phyloP scores from a whole-genome alignment of 2,329 filamentous ascomycete species.

The Colletotrichum sojae region DNA sequence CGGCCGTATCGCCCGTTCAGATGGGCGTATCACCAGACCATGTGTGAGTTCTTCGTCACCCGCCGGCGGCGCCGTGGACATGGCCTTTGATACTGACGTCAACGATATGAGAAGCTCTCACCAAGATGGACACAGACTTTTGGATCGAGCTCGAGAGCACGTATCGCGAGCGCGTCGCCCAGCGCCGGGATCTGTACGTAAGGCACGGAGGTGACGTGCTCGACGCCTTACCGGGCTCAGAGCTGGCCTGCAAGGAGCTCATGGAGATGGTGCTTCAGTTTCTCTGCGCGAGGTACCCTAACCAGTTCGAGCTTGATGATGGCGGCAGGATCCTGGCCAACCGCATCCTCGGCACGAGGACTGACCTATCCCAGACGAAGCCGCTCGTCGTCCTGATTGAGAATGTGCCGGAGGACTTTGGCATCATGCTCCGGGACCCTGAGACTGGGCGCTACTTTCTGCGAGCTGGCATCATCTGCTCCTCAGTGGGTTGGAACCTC shows the following conservation, averaged over 20 bases:
- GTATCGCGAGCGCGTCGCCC: conserved; percentile 76
- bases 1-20: conserved; percentile 86
- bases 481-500: conserved; percentile 84
- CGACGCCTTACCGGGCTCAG: conserved; percentile 78
- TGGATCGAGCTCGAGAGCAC: conserved; percentile 90
- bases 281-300: conserved; percentile 82
- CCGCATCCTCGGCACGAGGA: conserved; percentile 73
- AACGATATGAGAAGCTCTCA: conserved; percentile 69
- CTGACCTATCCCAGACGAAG: conserved; percentile 72
- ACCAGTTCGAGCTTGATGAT: conserved; percentile 74
- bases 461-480: conserved; percentile 83
- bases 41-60: conserved; percentile 73
- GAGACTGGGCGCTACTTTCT: conserved; percentile 80
- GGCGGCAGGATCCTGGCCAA: conserved; percentile 74
- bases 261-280: conserved; percentile 92
- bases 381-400: conserved; percentile 81
- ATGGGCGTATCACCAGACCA: conserved; percentile 91
- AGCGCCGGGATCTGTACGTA: conserved; percentile 76
- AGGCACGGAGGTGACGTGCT: conserved; percentile 76
- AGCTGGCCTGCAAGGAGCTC: conserved; percentile 85
- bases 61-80: no score
- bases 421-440: conserved; percentile 79
- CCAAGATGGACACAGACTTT: conserved; percentile 85
- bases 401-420: conserved; percentile 89
- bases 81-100: background rate